Evolutionary conservation across 2,329 filamentous ascomycete species (phyloP).

Genomic region (Cordyceps fumosorosea): DNA sequence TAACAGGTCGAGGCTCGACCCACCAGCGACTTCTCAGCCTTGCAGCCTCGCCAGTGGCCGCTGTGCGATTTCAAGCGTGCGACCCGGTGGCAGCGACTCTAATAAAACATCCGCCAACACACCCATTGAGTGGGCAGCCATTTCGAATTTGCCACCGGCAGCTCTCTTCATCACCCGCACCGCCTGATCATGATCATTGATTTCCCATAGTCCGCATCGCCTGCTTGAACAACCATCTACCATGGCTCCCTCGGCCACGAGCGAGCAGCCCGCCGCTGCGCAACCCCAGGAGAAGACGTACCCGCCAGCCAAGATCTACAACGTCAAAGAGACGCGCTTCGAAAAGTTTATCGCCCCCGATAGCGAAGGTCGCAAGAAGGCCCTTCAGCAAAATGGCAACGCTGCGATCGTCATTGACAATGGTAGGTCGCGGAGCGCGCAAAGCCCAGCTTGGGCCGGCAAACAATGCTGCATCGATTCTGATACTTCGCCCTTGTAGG

Average conservation of each 20-base stretch:
- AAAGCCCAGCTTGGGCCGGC: not conserved
- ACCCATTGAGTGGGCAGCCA: constrained; percentile 22
- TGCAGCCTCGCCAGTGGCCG: constrained; percentile 26
- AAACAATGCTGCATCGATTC: not conserved
- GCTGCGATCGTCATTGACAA: constrained; percentile 96
- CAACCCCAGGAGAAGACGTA: constrained; percentile 33
- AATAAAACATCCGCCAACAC: constrained; percentile 16
- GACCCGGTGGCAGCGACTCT: constrained; percentile 17
- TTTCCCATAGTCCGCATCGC: not conserved
- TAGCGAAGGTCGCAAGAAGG: constrained; percentile 64
- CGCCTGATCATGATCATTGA: constrained; percentile 12
- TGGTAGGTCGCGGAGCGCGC: constrained; percentile 48
- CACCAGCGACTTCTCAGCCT: constrained; percentile 26
- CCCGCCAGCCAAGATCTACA: constrained; percentile 50
- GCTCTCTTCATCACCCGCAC: constrained; percentile 12
- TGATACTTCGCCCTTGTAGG: constrained; percentile 43
- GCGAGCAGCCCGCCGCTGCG: constrained; percentile 32
- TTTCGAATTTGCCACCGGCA: constrained; percentile 8
- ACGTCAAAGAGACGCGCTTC: constrained; percentile 56
- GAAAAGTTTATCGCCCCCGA: constrained; percentile 48
- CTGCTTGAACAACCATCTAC: constrained; percentile 12
- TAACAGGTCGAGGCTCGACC: constrained; percentile 12
- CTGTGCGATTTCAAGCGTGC: constrained; percentile 16
- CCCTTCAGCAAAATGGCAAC: constrained; percentile 48
- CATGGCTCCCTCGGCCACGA: constrained; percentile 51